Conservation (phyloP, 495 filamentous ascomycete species). For the Penicillium flavigenum region DNA sequence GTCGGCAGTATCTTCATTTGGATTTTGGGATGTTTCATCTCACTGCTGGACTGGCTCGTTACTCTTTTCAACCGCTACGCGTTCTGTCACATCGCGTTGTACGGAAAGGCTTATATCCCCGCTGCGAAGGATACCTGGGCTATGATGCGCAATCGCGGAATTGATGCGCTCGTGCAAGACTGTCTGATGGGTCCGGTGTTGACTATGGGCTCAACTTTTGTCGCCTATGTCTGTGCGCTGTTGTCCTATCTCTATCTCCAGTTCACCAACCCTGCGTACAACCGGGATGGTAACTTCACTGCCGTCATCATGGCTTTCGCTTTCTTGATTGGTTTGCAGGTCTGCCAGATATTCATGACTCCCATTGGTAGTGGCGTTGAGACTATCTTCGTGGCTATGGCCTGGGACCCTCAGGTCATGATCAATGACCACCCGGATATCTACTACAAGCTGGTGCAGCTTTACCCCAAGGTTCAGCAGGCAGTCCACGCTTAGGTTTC, state of each 20-base stretch:
- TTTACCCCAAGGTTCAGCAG: conserved; percentile 83
- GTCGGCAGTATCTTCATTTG: conserved; percentile 67
- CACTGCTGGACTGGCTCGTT: conserved; percentile 79
- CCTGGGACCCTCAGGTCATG: conserved; percentile 86
- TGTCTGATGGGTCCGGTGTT: conserved; percentile 88
- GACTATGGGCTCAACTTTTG: conserved; percentile 80
- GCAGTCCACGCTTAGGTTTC: conserved; percentile 56
- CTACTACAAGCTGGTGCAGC: conserved; percentile 68
- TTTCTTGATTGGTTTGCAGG: conserved; percentile 82
- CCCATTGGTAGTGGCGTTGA: conserved; percentile 63
- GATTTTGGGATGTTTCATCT: conserved; percentile 70
- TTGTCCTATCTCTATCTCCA: conserved; percentile 82
- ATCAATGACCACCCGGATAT: conserved; percentile 79
- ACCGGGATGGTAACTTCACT: conserved; percentile 65
- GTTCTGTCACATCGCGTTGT: conserved; percentile 88
- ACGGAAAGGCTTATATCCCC: conserved; percentile 81
- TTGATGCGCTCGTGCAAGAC: conserved; percentile 87
- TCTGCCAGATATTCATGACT: conserved; percentile 83
- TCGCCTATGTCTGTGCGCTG: conserved; percentile 77
- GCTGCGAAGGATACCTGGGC: conserved; percentile 86
- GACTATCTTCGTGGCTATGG: conserved; percentile 85
- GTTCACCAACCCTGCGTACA: conserved; percentile 77
- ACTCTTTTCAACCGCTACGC: conserved; percentile 73
- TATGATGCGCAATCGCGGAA: conserved; percentile 87
- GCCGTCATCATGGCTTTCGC: conserved; percentile 78